Evolutionary conservation across 2,329 filamentous ascomycete species (phyloP).

Genomic region (Ophioceras dolichostomum): DNA sequence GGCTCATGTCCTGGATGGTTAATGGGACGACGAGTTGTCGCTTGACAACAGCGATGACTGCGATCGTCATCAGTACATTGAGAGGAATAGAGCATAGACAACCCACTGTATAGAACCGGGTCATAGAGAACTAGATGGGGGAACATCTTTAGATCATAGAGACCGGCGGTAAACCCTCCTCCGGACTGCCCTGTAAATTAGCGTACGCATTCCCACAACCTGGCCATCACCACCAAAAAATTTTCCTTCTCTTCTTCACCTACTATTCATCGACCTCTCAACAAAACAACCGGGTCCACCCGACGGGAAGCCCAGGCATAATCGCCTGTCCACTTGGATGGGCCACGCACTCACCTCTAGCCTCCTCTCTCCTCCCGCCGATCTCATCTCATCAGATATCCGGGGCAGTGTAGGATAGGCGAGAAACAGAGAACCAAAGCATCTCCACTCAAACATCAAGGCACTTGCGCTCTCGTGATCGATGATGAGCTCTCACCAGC

Average conservation of each 20-base stretch:
- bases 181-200: conserved; percentile 2
- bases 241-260: conserved; percentile 1
- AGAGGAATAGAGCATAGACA: neutral
- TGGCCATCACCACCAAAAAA: neutral
- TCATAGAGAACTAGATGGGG: conserved; percentile 2
- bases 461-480: no score
- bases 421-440: neutral
- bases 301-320: no score
- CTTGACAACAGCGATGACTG: conserved; percentile 1
- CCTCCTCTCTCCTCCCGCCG: no score
- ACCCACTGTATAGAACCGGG: conserved; percentile 1
- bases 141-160: conserved; percentile 2
- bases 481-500: no score
- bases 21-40: conserved; percentile 3
- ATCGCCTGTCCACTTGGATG: no score
- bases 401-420: neutral
- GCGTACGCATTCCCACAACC: conserved; percentile 3
- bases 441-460: neutral
- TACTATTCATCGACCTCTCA: no score
- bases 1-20: conserved; percentile 3
- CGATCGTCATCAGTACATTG: neutral
- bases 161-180: conserved; percentile 1
- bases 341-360: no score
- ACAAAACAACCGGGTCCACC: neutral
- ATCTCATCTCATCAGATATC: no score